These are phyloP conservation scores for Rhizopogon vinicolor DNA, from an alignment of 768 basidiomycete genomes.

Conservation along the genomic window DNA sequence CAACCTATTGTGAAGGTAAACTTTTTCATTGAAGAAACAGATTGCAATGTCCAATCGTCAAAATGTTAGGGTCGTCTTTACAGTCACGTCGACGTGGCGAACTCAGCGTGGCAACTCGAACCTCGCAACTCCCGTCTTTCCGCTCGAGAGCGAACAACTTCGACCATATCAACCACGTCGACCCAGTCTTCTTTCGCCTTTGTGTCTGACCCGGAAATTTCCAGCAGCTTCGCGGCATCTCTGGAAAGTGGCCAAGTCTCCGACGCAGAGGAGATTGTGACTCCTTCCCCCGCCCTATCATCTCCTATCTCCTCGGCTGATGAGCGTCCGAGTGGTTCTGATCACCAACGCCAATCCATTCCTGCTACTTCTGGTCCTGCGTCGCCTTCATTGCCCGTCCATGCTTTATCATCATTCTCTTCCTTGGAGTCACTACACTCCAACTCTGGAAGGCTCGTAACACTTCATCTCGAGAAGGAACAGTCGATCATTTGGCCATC, in stretches of 20 bases:
- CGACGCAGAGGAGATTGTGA: conserved; percentile 59
- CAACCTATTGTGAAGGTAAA: conserved; percentile 70
- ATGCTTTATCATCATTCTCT: conserved; percentile 67
- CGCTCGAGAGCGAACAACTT: conserved; percentile 68
- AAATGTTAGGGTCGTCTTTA: conserved; percentile 64
- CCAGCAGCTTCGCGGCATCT: conserved; percentile 80
- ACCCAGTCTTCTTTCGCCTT: conserved; percentile 80
- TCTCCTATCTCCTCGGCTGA: conserved; percentile 64
- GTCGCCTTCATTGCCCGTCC: conserved; percentile 52
- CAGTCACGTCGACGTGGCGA: conserved; percentile 58
- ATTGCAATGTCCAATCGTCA: background rate
- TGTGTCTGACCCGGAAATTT: conserved; percentile 80
- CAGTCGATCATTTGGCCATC: conserved; percentile 82
- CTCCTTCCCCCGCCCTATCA: conserved; percentile 52
- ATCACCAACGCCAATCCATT: conserved; percentile 13
- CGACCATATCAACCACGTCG: conserved; percentile 69
- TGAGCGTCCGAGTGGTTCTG: conserved; percentile 27
- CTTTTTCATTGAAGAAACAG: conserved; percentile 2
- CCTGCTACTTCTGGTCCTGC: conserved; percentile 46
- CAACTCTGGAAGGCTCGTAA: conserved; percentile 62
- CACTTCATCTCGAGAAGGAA: conserved; percentile 77
- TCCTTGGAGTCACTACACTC: conserved; percentile 70
- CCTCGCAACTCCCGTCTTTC: conserved; percentile 41
- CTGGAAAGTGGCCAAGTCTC: conserved; percentile 71
- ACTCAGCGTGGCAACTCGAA: conserved; percentile 79